Evolutionary conservation across 257 asterid species (phyloP), one percentile per base, ranked within the genome.

Genomic region (Scutellaria minor): DNA sequence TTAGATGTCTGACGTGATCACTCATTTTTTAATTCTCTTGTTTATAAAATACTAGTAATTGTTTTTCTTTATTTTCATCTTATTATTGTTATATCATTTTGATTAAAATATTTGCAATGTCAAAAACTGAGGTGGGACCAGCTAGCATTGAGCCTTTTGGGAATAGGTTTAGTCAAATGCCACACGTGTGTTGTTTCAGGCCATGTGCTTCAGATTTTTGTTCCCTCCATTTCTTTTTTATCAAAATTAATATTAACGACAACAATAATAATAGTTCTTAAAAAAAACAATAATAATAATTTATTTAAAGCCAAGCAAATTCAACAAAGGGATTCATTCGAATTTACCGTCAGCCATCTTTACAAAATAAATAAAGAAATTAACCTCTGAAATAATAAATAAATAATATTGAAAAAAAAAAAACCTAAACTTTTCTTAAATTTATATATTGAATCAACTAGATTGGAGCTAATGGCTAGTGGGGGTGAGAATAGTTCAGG

Each of bases 181-280:
- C 89, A 79, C 89, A 85, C 89, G 89, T 85, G 89, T 75, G 83
- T 68, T 85, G 89, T 85, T 82, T 68, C 79, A 70, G 41, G 31
- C 83, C 89, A 82, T 82, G 87, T 85, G 86, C 80, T 61, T 73
- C 72, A 42, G 65, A 82, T 75, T 84, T 79, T 77, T 80, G 87
- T 77, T 69, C 35, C 73, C 79, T 73, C 60, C 55, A 0, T 20
- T 62, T 62, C 58, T 57, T 52, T 52, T 45, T 45, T 42, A 13
- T 64, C 50, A 22, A 45, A 4, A 41, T 41, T 9, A 50, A 41
- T 18, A 6, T 63, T 3, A 39, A n/a, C 3, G 7, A 6, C 67
- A 37, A 61, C 9, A 40, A 31, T 31, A 31, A 57, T 44, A 24
- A 24, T 24, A 24, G 18, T 18, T 18, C 18, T 18, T 18, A 18